Evolutionary conservation across 1,284 basidiomycete genomes (phyloP), one percentile per base, ranked within the genome.

Genomic region (Austropuccinia psidii): DNA sequence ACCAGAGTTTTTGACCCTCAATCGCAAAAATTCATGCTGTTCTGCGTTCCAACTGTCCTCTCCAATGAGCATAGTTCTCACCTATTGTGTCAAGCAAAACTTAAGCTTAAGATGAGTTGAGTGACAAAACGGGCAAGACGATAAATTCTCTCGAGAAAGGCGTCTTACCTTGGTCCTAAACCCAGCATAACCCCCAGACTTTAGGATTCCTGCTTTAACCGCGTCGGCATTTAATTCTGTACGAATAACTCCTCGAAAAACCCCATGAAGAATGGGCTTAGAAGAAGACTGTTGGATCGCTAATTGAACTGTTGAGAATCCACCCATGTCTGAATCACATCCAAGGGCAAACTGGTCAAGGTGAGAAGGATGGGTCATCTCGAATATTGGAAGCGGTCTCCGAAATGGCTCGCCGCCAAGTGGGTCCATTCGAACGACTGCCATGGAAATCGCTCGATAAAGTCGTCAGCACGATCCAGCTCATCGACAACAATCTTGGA

Each of bases 291-390:
- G 43, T 52, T 72, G 52, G 21, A 61, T 61, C 1, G 68, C 55
- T 47, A 72, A 54, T 54, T 68, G 66, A 41, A 69, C 41, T 19
- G 68, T 65, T 3, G 90, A 91, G n/a, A 85, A 85, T 1, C 93
- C 93, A 1, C 92, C 92, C 64, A 93, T 87, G 80, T 94, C 92
- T 2, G 84, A 84, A 80, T 94, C 91, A 77, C 88, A 90, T 2
- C 91, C 91, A 0, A 85, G 86, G 0, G 87, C 89, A 75, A 87
- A 87, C 33, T 85, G 83, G n/a, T 84, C 76, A 47, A 90, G 77
- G 75, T 89, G 86, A 6, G 45, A 49, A 33, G 57, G 55, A 29
- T 55, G 17, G 43, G n/a, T 50, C 31, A 72, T 45, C 39, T 72
- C 68, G 49, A 72, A 72, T 7, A 69, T 69, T 11, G 68, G 68